phyloP scores from a whole-genome alignment of 345 rosid genomes.

The Garcia nutans region DNA sequence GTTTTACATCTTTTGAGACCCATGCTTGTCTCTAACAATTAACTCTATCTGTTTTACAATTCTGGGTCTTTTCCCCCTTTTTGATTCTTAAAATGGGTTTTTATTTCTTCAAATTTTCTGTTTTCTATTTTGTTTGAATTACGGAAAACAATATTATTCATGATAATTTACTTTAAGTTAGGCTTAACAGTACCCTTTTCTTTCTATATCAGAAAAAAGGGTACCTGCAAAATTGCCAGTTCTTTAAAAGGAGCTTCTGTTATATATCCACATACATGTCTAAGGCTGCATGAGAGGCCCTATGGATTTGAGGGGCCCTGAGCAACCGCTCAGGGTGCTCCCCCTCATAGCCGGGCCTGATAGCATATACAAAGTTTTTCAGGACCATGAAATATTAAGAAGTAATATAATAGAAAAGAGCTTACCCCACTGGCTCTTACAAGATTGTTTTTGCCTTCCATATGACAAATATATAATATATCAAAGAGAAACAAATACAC shows the following conservation, averaged over 20 bases:
- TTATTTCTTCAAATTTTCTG: constrained; percentile 6
- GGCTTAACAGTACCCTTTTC: constrained; percentile 29
- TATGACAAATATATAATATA: not conserved
- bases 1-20: constrained; percentile 72
- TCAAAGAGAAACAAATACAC: not conserved
- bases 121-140: constrained; percentile 28
- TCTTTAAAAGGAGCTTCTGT: constrained; percentile 12
- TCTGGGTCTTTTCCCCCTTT: constrained; percentile 17
- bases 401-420: not conserved
- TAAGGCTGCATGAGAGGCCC: constrained; percentile 3
- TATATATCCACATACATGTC: constrained; percentile 6
- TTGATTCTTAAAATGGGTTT: constrained; percentile 14
- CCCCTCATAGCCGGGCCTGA: too few species aligned
- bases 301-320: too few species aligned
- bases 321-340: too few species aligned
- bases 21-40: constrained; percentile 51
- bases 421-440: constrained; percentile 86
- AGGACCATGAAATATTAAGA: not conserved
- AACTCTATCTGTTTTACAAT: constrained; percentile 14
- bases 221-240: constrained; percentile 14
- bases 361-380: not conserved
- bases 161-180: constrained; percentile 32
- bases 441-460: constrained; percentile 70
- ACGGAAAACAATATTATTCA: constrained; percentile 48
- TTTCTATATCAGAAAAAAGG: constrained; percentile 22